Evolutionary conservation across 1,139 yeast species (phyloP), one percentile per base, ranked within the genome.

Genomic region (Saccharomycopsis crataegensis): DNA sequence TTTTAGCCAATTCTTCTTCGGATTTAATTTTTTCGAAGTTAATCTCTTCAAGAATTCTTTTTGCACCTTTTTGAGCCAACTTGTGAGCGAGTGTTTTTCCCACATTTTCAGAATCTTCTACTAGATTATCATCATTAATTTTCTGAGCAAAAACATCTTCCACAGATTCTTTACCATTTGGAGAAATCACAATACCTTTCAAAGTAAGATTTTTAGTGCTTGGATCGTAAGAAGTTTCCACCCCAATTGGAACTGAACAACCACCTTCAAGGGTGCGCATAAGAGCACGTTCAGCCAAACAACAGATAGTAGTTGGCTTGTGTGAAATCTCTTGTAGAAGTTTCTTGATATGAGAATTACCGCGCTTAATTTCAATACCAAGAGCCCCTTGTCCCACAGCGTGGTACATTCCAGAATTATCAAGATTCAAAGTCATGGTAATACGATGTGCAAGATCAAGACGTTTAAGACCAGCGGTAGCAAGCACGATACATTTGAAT

Each of bases 351-450:
- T 72, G 69, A 8, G 69, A 67, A 66, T 94, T 96, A 54, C 77
- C 79, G 56, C 78, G 77, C 63, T 94, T 79, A 60, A 91, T 87
- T 70, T 93, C 99, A 43, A 93, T 74, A 22, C 98, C 99, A 52
- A 93, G 72, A 0, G 98, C 98, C 59, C 99, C 99, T 72, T 93
- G 99, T 16, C 99, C 99, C 44, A 93, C 97, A 0, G 99, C 96
- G 66, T 93, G 88, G 67, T 83, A 87, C 96, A 93, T 88, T 57
- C 85, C 89, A 42, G 89, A 87, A n/a, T 82, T 77, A 59, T 84
- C 82, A 59, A 93, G 75, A 60, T 68, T 76, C 40, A 69, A 62
- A 44, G 82, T 74, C 60, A 70, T 69, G 14, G 89, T 79, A 64
- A 93, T 90, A 67, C 98, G 77, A 59, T 80, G 70, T 34, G 79